Evolutionary conservation across 768 basidiomycete genomes (phyloP).

Genomic region (Neoboletus brunneissimus): DNA sequence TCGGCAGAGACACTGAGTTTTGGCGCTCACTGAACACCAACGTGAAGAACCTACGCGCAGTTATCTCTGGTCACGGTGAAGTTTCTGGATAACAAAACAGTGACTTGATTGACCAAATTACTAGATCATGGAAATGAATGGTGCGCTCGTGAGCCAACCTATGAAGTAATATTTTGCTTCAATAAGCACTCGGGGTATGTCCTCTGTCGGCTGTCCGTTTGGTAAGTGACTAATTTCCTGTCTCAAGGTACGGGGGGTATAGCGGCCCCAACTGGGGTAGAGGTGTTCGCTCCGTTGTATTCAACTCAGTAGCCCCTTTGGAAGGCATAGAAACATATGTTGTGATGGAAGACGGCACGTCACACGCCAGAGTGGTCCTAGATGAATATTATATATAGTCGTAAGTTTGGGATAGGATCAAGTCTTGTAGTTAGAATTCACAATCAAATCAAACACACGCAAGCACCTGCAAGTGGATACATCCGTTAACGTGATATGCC

Average conservation of each 20-base stretch:
- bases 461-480: background rate
- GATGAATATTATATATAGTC: slow-evolving; percentile 38
- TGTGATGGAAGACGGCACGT: slow-evolving; percentile 56
- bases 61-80: slow-evolving; percentile 70
- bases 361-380: slow-evolving; percentile 51
- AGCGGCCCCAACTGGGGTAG: slow-evolving; percentile 52
- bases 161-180: slow-evolving; percentile 70
- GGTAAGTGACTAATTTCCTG: background rate
- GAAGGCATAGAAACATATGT: slow-evolving; percentile 61
- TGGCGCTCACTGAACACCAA: slow-evolving; percentile 58
- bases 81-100: background rate
- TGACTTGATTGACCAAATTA: slow-evolving; percentile 1
- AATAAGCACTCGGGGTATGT: slow-evolving; percentile 69
- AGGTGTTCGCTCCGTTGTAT: slow-evolving; percentile 63
- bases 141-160: slow-evolving; percentile 65
- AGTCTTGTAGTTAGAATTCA: background rate
- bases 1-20: slow-evolving; percentile 55
- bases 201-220: background rate
- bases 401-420: background rate
- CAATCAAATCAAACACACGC: background rate
- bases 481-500: background rate
- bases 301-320: slow-evolving; percentile 47
- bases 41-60: slow-evolving; percentile 62
- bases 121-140: slow-evolving; percentile 78
- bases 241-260: slow-evolving; percentile 61